Evolutionary conservation across 73 alveolate genomes (phyloP).

Genomic region (Blepharisma japonicum): DNA sequence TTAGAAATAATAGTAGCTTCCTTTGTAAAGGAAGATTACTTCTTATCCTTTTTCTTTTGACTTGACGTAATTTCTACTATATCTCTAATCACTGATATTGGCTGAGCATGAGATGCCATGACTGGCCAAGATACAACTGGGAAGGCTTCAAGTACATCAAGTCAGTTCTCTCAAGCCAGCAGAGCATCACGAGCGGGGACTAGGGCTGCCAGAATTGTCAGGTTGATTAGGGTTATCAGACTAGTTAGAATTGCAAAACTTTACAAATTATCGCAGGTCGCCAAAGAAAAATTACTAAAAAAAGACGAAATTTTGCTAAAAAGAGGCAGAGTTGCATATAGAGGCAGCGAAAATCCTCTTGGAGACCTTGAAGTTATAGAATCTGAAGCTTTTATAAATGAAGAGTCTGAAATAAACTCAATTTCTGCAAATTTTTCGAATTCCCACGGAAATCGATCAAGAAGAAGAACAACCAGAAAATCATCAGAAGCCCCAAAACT

Average conservation of each 20-base stretch:
- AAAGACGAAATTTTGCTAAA: slow-evolving; percentile 29
- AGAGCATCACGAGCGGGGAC: slow-evolving; percentile 83
- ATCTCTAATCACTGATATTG: slow-evolving; percentile 81
- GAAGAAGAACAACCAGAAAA: no score
- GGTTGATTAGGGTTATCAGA: slow-evolving; percentile 54
- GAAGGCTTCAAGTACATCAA: slow-evolving; percentile 53
- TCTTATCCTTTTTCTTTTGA: slow-evolving; percentile 80
- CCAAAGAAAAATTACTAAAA: slow-evolving; percentile 47
- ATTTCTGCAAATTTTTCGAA: neutral
- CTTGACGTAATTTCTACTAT: slow-evolving; percentile 80
- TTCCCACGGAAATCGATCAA: no score
- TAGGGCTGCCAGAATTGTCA: slow-evolving; percentile 65
- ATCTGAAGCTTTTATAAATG: neutral
- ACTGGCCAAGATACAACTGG: slow-evolving; percentile 51
- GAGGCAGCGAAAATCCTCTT: neutral
- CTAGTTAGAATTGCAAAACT: slow-evolving; percentile 51
- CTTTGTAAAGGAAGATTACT: slow-evolving; percentile 50
- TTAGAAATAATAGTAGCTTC: slow-evolving; percentile 40
- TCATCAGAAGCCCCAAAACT: no score
- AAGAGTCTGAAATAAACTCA: neutral
- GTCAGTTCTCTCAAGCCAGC: slow-evolving; percentile 66
- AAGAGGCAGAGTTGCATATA: neutral
- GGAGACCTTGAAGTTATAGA: neutral
- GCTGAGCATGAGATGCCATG: slow-evolving; percentile 68
- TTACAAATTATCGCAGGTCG: slow-evolving; percentile 40